A percentile compares a stretch with the other conserved stretches of the same genome.
These are phyloP conservation scores for Tetracladium maxilliforme DNA, from an alignment of 2,329 filamentous ascomycete species.

Conservation along the genomic window DNA sequence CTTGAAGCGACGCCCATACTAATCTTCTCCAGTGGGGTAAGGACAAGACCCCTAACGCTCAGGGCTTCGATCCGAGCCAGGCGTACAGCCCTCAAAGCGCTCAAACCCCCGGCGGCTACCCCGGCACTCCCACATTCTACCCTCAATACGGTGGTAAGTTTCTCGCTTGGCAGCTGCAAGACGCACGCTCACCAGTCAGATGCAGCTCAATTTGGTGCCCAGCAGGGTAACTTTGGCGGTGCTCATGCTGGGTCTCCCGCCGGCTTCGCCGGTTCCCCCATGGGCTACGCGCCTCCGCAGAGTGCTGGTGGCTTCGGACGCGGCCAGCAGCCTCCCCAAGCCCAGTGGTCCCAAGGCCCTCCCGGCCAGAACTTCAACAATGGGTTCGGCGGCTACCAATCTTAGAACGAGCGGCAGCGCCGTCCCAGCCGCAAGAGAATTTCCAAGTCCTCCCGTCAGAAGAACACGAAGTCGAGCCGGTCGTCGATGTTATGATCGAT, in stretches of 20 bases:
- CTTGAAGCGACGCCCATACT: conserved; percentile 10
- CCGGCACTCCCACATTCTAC: conserved; percentile 73
- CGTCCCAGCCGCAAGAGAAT: too few species aligned
- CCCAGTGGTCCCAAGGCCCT: conserved; percentile 32
- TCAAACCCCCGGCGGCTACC: conserved; percentile 54
- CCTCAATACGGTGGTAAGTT: conserved; percentile 74
- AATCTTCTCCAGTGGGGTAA: conserved; percentile 73
- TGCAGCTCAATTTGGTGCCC: conserved; percentile 40
- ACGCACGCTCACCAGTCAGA: conserved; percentile 18
- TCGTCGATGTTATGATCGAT: too few species aligned
- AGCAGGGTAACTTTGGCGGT: conserved; percentile 52
- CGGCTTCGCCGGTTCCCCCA: conserved; percentile 49
- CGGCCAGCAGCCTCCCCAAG: conserved; percentile 34
- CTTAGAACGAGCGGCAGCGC: too few species aligned
- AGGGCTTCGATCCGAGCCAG: conserved; percentile 70
- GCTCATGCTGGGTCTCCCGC: conserved; percentile 46
- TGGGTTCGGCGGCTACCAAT: conserved; percentile 48
- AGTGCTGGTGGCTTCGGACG: conserved; percentile 79
- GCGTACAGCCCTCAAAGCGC: conserved; percentile 60
- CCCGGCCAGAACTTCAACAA: conserved; percentile 47
- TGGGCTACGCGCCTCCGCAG: conserved; percentile 56
- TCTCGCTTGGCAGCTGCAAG: not conserved
- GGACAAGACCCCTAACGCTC: conserved; percentile 79
- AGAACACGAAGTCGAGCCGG: too few species aligned
- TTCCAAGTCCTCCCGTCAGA: too few species aligned